Conservation (phyloP, 768 basidiomycete genomes). For the Tricholoma matsutake region DNA sequence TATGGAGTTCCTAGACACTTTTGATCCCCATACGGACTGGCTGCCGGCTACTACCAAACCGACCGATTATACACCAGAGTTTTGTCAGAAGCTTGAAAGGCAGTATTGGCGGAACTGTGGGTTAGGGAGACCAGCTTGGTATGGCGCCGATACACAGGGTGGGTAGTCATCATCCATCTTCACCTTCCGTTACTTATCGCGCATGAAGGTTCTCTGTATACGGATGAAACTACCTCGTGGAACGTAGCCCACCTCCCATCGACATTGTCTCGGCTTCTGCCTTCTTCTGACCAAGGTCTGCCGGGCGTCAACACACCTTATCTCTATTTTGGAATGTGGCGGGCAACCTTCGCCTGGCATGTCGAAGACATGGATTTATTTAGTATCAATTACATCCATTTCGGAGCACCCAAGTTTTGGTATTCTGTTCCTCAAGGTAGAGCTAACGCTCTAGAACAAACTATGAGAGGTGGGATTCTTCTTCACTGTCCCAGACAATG, state of each 20-base stretch:
- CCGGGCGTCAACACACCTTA: slow-evolving; percentile 98
- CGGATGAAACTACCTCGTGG: slow-evolving; percentile 79
- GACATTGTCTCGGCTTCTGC: slow-evolving; percentile 76
- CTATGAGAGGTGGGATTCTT: slow-evolving; percentile 69
- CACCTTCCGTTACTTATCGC: background rate
- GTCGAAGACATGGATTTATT: slow-evolving; percentile 99
- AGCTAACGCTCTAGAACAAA: slow-evolving; percentile 77
- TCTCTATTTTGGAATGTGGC: slow-evolving; percentile 99
- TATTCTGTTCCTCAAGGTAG: slow-evolving; percentile 92
- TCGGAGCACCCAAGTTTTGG: slow-evolving; percentile 97
- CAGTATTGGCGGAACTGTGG: slow-evolving; percentile 92
- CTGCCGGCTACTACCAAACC: slow-evolving; percentile 69
- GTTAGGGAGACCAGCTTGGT: slow-evolving; percentile 90
- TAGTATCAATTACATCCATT: slow-evolving; percentile 98
- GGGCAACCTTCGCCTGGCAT: slow-evolving; percentile 98
- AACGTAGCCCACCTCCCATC: slow-evolving; percentile 94
- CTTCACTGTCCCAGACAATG: slow-evolving; percentile 5
- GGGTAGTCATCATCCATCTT: slow-evolving; percentile 18
- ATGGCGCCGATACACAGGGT: slow-evolving; percentile 96
- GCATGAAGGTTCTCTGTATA: slow-evolving; percentile 60
- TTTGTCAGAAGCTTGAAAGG: slow-evolving; percentile 84
- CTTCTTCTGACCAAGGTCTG: slow-evolving; percentile 61
- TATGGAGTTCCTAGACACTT: slow-evolving; percentile 60
- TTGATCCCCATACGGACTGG: slow-evolving; percentile 76
- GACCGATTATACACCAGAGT: slow-evolving; percentile 83